phyloP scores from a whole-genome alignment of 371 early-diverging fungal genomes.

The Mortierella sp. region DNA sequence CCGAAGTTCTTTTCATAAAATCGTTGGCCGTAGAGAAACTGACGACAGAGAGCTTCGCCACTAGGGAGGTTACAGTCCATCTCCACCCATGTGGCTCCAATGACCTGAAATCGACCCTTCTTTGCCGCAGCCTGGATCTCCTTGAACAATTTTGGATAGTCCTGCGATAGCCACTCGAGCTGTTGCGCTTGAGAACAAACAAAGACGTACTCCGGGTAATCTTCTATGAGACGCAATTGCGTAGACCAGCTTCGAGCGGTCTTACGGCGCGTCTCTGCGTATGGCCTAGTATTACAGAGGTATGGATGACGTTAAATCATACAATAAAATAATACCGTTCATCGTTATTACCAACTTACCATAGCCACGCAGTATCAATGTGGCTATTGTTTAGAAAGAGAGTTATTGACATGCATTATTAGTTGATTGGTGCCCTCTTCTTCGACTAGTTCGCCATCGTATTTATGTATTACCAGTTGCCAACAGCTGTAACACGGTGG shows the following conservation, averaged over 20 bases:
- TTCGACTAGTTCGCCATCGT: not conserved
- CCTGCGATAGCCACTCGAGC: conserved; percentile 89
- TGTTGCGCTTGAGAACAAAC: conserved; percentile 96
- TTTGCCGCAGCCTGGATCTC: conserved; percentile 78
- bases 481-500: conserved; percentile 84
- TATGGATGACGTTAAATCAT: not conserved
- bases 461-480: conserved; percentile 71
- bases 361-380: conserved; percentile 79
- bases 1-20: conserved; percentile 91
- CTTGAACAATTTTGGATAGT: conserved; percentile 88
- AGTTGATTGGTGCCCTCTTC: not conserved
- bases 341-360: conserved; percentile 21
- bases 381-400: conserved; percentile 48
- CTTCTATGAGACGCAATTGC: conserved; percentile 87
- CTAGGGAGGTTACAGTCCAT: conserved; percentile 98
- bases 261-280: conserved; percentile 96
- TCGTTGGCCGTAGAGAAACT: conserved; percentile 93
- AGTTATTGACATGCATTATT: conserved; percentile 56
- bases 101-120: conserved; percentile 90
- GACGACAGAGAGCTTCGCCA: conserved; percentile 94
- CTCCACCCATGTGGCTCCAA: conserved; percentile 98
- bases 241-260: conserved; percentile 93
- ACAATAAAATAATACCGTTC: not conserved
- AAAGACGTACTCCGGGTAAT: conserved; percentile 90
- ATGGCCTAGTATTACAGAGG: conserved; percentile 80